Evolutionary conservation across 2,329 filamentous ascomycete genomes (phyloP).

Genomic region (Setomelanomma holmii): DNA sequence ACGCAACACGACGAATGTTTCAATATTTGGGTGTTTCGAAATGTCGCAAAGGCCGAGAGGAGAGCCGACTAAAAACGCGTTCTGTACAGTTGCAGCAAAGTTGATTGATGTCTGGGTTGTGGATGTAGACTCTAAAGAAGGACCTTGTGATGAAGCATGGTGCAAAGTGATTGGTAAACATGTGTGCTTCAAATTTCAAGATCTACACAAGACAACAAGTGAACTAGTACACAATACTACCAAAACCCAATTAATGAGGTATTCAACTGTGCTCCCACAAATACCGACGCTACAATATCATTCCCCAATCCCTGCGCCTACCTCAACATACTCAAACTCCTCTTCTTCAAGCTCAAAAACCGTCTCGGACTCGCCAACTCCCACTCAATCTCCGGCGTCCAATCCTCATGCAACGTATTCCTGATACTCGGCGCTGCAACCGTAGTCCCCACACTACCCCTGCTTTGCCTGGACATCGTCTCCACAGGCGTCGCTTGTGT

Average conservation of each 20-base stretch:
- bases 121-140: no score
- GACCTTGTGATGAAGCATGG: no score
- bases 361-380: slow-evolving; percentile 24
- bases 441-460: slow-evolving; percentile 9
- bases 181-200: no score
- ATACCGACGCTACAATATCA: not conserved
- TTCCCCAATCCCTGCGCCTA: not conserved
- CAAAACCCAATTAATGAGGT: no score
- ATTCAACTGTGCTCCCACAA: not conserved
- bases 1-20: not conserved
- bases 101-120: no score
- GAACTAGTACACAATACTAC: no score
- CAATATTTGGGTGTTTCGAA: slow-evolving; percentile 2
- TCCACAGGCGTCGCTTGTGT: not conserved
- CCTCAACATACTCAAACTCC: slow-evolving; percentile 13
- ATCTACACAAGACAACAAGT: no score
- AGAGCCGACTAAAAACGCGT: not conserved
- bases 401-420: slow-evolving; percentile 23
- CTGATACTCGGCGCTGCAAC: slow-evolving; percentile 24
- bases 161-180: no score
- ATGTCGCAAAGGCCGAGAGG: not conserved
- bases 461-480: slow-evolving; percentile 10
- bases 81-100: no score
- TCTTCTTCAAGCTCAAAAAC: slow-evolving; percentile 28
- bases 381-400: slow-evolving; percentile 30